phyloP scores from a whole-genome alignment of 345 rosid species.

The Punica granatum region DNA sequence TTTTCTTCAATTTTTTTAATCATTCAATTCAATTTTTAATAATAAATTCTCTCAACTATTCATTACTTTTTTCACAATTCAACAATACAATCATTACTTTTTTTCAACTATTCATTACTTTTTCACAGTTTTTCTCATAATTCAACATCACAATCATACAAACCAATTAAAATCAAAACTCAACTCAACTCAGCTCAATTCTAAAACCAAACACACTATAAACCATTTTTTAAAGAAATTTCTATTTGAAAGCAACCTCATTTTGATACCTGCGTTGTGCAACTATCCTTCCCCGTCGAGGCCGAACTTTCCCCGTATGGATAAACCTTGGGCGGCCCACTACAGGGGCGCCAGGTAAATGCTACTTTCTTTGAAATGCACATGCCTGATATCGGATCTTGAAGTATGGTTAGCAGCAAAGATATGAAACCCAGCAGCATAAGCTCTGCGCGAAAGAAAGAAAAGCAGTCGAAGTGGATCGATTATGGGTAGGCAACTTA shows the following conservation, averaged over 20 bases:
- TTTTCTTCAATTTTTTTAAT: no score
- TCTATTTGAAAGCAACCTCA: neutral
- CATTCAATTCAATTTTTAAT: no score
- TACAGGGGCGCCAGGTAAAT: conserved; percentile 66
- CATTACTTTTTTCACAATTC: no score
- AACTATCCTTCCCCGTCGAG: conserved; percentile 30
- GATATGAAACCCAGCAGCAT: conserved; percentile 86
- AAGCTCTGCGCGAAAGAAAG: conserved; percentile 44
- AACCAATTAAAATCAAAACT: no score
- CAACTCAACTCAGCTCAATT: no score
- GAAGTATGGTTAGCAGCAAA: conserved; percentile 57
- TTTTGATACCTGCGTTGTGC: conserved; percentile 32
- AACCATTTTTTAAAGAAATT: neutral
- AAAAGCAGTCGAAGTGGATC: neutral
- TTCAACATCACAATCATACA: no score
- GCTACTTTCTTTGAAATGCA: conserved; percentile 49
- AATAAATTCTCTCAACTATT: no score
- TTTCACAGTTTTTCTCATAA: no score
- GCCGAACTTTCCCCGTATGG: conserved; percentile 40
- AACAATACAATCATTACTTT: no score
- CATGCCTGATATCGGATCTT: conserved; percentile 34
- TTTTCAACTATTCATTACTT: no score
- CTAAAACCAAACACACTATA: no score
- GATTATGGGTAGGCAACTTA: neutral
- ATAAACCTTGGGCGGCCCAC: neutral